Conservation (phyloP, 441 rosid genomes). For the Biscutella laevigata region DNA sequence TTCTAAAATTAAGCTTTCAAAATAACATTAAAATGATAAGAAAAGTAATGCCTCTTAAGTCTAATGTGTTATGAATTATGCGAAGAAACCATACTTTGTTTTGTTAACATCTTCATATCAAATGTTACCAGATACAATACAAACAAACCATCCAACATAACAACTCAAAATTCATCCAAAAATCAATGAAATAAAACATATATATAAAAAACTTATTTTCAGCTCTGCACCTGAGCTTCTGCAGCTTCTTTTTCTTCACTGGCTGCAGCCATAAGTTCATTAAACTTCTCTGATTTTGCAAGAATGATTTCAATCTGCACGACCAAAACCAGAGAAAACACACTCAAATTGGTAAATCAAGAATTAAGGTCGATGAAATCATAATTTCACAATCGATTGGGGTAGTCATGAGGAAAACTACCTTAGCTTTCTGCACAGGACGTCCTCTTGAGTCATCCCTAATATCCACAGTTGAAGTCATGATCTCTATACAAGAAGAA, state of each 20-base stretch:
- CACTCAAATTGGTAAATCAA: no score
- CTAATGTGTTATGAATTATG: no score
- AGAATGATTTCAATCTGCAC: conserved; percentile 52
- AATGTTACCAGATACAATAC: no score
- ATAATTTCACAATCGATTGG: neutral
- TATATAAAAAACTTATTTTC: no score
- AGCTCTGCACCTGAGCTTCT: conserved; percentile 56
- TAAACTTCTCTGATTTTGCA: conserved; percentile 59
- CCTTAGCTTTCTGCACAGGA: conserved; percentile 74
- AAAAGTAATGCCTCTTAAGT: no score
- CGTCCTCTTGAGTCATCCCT: conserved; percentile 65
- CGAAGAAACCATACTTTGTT: no score
- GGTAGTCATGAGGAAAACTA: neutral
- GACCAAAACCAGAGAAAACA: neutral
- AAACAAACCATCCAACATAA: no score
- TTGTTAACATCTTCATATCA: no score
- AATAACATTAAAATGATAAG: no score
- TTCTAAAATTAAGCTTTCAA: no score
- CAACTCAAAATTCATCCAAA: no score
- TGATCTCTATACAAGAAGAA: conserved; percentile 46
- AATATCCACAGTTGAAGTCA: conserved; percentile 67
- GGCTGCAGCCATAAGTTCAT: conserved; percentile 66
- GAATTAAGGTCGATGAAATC: neutral
- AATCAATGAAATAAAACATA: no score
- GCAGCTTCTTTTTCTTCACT: conserved; percentile 59